A percentile compares a stretch with the other conserved stretches of the same genome.
phyloP scores from a whole-genome alignment of 805 yeast genomes.

The Tetrapisispora iriomotensis region DNA sequence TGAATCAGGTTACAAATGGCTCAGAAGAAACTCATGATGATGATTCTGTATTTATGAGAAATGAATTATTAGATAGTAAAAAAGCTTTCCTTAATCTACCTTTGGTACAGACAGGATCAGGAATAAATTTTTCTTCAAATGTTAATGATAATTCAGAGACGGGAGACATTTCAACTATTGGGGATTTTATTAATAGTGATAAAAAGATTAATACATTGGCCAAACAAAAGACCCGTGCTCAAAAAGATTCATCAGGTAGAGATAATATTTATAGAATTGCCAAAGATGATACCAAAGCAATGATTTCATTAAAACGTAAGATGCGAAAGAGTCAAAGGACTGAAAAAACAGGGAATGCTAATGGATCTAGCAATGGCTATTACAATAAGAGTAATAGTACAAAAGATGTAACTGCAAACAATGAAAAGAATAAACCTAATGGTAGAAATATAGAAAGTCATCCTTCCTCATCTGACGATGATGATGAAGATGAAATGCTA shows the following conservation, averaged over 20 bases:
- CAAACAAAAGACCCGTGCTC: constrained; percentile 21
- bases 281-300: constrained; percentile 28
- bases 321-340: constrained; percentile 19
- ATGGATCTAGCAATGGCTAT: not conserved
- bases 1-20: constrained; percentile 6
- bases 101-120: constrained; percentile 26
- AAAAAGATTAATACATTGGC: constrained; percentile 26
- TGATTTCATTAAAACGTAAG: constrained; percentile 28
- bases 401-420: not conserved
- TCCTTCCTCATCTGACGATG: too few relatives aligned
- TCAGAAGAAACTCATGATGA: not conserved
- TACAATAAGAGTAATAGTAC: not conserved
- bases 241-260: constrained; percentile 5
- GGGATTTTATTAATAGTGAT: constrained; percentile 28
- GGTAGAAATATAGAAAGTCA: not conserved
- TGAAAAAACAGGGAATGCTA: constrained; percentile 5
- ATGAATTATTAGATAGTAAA: constrained; percentile 15
- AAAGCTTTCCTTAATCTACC: constrained; percentile 24
- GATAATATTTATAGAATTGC: constrained; percentile 20
- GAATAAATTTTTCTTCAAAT: constrained; percentile 14
- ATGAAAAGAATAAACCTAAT: too few relatives aligned
- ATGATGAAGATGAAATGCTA: constrained; percentile 12
- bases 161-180: constrained; percentile 28
- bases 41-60: not conserved
- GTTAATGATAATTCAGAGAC: not conserved